phyloP scores from a whole-genome alignment of 768 basidiomycete species.

The Suillus ampliporus region DNA sequence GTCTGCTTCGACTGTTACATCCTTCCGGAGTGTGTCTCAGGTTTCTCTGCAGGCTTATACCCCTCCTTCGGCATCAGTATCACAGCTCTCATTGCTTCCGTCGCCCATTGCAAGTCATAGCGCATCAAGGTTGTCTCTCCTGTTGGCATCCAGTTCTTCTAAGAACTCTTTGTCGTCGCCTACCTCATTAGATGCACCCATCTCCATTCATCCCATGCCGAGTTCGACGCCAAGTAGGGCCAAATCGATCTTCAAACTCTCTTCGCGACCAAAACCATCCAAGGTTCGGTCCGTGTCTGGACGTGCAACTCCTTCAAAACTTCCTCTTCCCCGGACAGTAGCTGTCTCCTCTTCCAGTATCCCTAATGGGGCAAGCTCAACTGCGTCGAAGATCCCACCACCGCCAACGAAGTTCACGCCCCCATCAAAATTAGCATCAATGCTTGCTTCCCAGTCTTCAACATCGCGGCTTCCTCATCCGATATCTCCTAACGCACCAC shows the following conservation, averaged over 20 bases:
- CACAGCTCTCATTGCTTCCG: constrained; percentile 22
- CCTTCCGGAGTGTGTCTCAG: constrained; percentile 29
- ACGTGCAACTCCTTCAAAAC: constrained; percentile 20
- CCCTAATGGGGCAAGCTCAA: constrained; percentile 2
- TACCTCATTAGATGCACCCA: constrained; percentile 24
- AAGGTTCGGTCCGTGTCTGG: constrained; percentile 23
- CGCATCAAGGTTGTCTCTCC: constrained; percentile 29
- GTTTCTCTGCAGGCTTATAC: constrained; percentile 22
- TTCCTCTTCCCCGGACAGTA: constrained; percentile 15
- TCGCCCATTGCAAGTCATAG: constrained; percentile 11
- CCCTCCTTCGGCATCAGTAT: constrained; percentile 22
- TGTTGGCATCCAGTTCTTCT: constrained; percentile 26
- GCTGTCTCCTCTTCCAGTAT: constrained; percentile 13
- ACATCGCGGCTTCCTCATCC: constrained; percentile 12
- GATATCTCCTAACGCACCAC: constrained; percentile 8
- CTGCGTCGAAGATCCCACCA: constrained; percentile 26
- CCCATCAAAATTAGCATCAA: constrained; percentile 35
- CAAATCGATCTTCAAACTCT: constrained; percentile 38
- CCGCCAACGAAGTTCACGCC: constrained; percentile 33
- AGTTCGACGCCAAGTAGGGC: constrained; percentile 18
- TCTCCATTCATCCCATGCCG: constrained; percentile 10
- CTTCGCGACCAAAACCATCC: constrained; percentile 30
- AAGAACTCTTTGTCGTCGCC: constrained; percentile 35
- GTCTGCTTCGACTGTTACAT: constrained; percentile 32
- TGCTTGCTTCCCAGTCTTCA: constrained; percentile 32